Conservation (phyloP, 305 asterid species). For the Fraxinus floribunda region DNA sequence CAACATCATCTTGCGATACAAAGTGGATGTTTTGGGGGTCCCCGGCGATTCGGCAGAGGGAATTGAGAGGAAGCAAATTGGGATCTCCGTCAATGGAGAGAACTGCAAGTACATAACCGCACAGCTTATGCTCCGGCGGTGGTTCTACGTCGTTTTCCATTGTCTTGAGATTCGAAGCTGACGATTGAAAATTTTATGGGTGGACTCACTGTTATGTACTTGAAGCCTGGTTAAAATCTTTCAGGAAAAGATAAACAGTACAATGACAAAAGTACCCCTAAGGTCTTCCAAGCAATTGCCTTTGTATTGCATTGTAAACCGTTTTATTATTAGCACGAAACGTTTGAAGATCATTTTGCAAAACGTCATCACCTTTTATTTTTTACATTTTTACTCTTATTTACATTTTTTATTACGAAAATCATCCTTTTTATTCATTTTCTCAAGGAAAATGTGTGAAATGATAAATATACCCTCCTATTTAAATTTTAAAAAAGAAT, state of each 20-base stretch:
- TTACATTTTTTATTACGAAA: too few relatives aligned
- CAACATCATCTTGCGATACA: conserved; percentile 38
- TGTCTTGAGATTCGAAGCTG: background rate
- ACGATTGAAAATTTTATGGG: background rate
- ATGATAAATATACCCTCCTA: too few relatives aligned
- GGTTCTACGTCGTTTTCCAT: conserved; percentile 43
- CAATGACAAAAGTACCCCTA: background rate
- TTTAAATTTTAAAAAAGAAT: too few relatives aligned
- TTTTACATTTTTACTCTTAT: too few relatives aligned
- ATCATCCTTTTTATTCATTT: too few relatives aligned
- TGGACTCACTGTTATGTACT: background rate
- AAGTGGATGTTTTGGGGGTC: conserved; percentile 40
- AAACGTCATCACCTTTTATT: too few relatives aligned
- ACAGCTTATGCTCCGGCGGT: conserved; percentile 55
- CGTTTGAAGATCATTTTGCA: too few relatives aligned
- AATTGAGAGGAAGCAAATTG: conserved; percentile 36
- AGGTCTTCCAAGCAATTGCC: background rate
- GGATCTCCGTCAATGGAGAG: conserved; percentile 30
- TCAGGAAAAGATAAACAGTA: background rate
- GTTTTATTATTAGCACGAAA: too few relatives aligned
- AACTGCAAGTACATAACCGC: conserved; percentile 67
- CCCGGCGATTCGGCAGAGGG: conserved; percentile 48
- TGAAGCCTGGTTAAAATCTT: background rate
- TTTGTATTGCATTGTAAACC: background rate
- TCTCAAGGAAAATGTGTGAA: too few relatives aligned